phyloP scores from a whole-genome alignment of 1,284 basidiomycete genomes.

The Taiwanofungus camphoratus region DNA sequence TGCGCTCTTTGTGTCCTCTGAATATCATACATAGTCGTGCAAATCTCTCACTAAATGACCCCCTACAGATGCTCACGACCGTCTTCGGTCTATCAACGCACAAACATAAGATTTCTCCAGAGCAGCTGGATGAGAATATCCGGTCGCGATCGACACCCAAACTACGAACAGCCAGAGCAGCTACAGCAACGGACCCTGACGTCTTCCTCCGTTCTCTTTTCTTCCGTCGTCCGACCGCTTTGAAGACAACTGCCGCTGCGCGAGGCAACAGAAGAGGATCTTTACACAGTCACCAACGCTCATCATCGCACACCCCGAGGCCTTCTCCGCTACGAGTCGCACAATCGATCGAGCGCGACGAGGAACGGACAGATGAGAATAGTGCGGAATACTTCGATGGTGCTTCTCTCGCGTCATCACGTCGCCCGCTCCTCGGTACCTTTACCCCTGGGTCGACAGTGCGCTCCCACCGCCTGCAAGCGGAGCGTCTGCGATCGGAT shows the following conservation, averaged over 20 bases:
- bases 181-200: constrained; percentile 17
- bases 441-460: constrained; percentile 22
- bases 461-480: constrained; percentile 18
- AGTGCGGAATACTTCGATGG: constrained; percentile 20
- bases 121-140: too few species aligned
- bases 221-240: constrained; percentile 25
- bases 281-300: constrained; percentile 13
- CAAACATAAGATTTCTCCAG: constrained; percentile 44
- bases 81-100: constrained; percentile 56
- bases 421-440: constrained; percentile 15
- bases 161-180: constrained; percentile 2
- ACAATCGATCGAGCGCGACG: constrained; percentile 11
- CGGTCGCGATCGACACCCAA: constrained; percentile 3
- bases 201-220: constrained; percentile 54
- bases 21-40: too few species aligned
- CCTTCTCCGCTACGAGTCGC: constrained; percentile 6
- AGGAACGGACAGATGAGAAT: constrained; percentile 13
- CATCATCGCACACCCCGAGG: constrained; percentile 18
- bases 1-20: neutral
- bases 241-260: constrained; percentile 2
- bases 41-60: too few species aligned
- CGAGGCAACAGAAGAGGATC: too few species aligned
- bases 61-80: constrained; percentile 51
- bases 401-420: constrained; percentile 24
- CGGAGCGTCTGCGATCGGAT: constrained; percentile 21